Evolutionary conservation across 2,329 filamentous ascomycete species (phyloP), one percentile per base, ranked within the genome.

Genomic region (Colletotrichum nymphaeae): DNA sequence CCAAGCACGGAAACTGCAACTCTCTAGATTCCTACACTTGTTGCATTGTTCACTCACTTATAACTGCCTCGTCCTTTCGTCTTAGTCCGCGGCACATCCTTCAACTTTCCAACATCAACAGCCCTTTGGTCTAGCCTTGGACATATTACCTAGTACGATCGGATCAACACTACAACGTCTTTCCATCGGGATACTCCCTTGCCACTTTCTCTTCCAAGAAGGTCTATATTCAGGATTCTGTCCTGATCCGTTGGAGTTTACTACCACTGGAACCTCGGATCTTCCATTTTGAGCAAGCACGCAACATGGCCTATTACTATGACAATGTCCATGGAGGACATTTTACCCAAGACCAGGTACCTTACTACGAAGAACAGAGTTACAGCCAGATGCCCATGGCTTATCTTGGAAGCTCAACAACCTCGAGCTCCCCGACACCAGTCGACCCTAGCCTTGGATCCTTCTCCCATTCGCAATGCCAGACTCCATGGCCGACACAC

Each of bases 361-460:
- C 37, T 42, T 73, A 60, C 26, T 71, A 57, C 24, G 67, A 69
- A 7, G 59, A 70, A 7, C 67, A 66, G 22, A 42, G 49, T 62
- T 73, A 65, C 35, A 30, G 46, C 28, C 71, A 65, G 35, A 30
- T 71, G 28, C 28, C 67, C 9, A 24, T 71, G 12, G 5, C 71
- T 7, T 71, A 66, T 35, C 24, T 71, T 8, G 62, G 70, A 24
- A 49, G 24, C 7, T 49, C 46, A 12, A 37, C 63, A 55, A 22
- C 56, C 6, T 49, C 60, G 12, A 62, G 35, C 60, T 57, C 67
- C 5, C 30, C 59, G 22, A 22, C 56, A 16, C 67, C 60, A 26
- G 30, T 75, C 58, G 71, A 75, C 63, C 73, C 73, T 1, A 67
- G 57, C 24, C 46, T 74, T 11, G 49, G 16, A 37, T 28, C 49